These are phyloP conservation scores for Venturia asperata DNA, from an alignment of 2,329 filamentous ascomycete species.

Conservation along the genomic window DNA sequence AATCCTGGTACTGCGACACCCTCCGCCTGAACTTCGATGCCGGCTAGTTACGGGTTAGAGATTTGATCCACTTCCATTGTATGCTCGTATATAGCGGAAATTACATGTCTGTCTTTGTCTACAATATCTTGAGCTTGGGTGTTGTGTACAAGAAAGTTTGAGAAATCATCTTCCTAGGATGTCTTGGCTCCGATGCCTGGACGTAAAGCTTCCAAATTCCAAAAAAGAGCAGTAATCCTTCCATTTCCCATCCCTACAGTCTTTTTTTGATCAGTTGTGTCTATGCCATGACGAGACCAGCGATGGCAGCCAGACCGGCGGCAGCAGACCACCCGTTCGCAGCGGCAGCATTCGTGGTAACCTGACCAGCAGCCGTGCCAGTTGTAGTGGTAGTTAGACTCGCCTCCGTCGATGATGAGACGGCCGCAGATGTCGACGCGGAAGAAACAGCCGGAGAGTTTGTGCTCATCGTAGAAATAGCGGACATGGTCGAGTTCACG, in stretches of 20 bases:
- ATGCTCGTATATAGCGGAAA: neutral
- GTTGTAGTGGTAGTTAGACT: neutral
- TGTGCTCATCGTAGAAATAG: neutral
- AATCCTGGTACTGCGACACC: no score
- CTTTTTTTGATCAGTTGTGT: neutral
- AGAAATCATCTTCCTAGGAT: neutral
- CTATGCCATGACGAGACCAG: slow-evolving; percentile 14
- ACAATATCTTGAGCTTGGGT: neutral
- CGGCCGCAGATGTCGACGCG: neutral
- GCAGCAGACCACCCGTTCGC: neutral
- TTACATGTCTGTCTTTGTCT: neutral
- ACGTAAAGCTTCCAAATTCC: neutral
- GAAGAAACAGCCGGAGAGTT: neutral
- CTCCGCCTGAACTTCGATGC: no score
- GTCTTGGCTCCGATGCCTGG: neutral
- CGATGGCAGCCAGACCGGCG: slow-evolving; percentile 5
- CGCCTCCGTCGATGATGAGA: neutral
- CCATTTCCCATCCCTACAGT: neutral
- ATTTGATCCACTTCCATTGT: neutral
- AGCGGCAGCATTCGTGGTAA: slow-evolving; percentile 13
- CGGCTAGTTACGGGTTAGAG: no score
- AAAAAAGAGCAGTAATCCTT: neutral
- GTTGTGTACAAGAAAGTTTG: neutral
- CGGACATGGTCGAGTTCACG: neutral
- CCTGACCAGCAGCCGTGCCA: slow-evolving; percentile 13